These are phyloP conservation scores for Sclerotinia nivalis DNA, from an alignment of 2,329 filamentous ascomycete genomes.

Conservation along the genomic window DNA sequence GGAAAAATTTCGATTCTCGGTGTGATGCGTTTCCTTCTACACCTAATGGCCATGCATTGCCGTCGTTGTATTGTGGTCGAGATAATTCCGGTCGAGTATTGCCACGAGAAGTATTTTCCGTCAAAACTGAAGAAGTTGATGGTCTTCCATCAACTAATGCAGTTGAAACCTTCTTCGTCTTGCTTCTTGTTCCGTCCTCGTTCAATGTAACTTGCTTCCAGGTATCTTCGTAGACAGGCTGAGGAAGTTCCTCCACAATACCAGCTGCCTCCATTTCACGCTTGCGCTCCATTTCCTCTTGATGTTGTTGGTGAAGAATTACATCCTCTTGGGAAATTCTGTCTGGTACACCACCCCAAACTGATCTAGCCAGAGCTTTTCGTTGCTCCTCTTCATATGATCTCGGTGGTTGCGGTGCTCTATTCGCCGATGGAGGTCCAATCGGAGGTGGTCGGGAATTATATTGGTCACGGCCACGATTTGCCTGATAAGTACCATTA, in stretches of 20 bases:
- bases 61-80: conserved; percentile 37
- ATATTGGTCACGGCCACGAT: conserved; percentile 40
- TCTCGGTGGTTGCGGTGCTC: conserved; percentile 29
- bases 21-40: conserved; percentile 41
- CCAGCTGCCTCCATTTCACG: conserved; percentile 36
- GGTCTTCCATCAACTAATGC: conserved; percentile 31
- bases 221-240: conserved; percentile 37
- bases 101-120: conserved; percentile 26
- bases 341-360: conserved; percentile 36
- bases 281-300: conserved; percentile 33
- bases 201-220: conserved; percentile 39
- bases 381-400: conserved; percentile 30
- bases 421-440: conserved; percentile 34
- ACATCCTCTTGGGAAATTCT: conserved; percentile 36
- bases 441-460: conserved; percentile 39
- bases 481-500: conserved; percentile 36
- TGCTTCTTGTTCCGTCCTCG: conserved; percentile 38
- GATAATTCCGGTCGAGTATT: conserved; percentile 29
- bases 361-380: conserved; percentile 21
- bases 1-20: conserved; percentile 63
- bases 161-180: conserved; percentile 32
- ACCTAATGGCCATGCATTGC: conserved; percentile 36
- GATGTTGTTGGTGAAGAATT: conserved; percentile 30
- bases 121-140: conserved; percentile 28
- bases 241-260: conserved; percentile 27